These are phyloP conservation scores for Saccharomycopsis hybrid DNA, from an alignment of 1,139 yeast species.

Conservation along the genomic window DNA sequence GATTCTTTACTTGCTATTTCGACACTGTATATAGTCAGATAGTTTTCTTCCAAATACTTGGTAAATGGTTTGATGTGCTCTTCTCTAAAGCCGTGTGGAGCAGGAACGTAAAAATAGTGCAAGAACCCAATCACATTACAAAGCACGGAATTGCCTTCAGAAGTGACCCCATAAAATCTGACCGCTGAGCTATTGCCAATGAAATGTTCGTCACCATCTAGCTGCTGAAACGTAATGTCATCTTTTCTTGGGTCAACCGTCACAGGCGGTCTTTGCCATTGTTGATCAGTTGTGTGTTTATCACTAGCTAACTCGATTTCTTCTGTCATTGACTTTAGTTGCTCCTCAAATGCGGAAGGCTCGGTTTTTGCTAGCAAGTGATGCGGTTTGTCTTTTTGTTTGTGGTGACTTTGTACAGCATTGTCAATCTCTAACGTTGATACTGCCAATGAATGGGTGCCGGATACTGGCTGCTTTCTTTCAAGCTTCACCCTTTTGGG, in stretches of 20 bases:
- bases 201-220: conserved; percentile 85
- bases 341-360: conserved; percentile 61
- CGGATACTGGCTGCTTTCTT: conserved; percentile 12
- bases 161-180: conserved; percentile 88
- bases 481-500: conserved; percentile 15
- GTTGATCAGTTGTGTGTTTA: conserved; percentile 26
- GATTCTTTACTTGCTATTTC: conserved; percentile 72
- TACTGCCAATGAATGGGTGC: conserved; percentile 20
- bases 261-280: conserved; percentile 47
- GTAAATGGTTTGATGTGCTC: conserved; percentile 46
- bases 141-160: conserved; percentile 77
- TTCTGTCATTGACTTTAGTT: conserved; percentile 52
- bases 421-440: conserved; percentile 2
- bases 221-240: conserved; percentile 78
- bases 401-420: conserved; percentile 12
- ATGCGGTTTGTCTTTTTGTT: neutral
- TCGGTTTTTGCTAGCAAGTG: conserved; percentile 28
- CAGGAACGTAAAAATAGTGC: conserved; percentile 90
- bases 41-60: conserved; percentile 43
- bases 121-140: conserved; percentile 85
- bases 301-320: conserved; percentile 27
- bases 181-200: conserved; percentile 56
- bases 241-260: conserved; percentile 41
- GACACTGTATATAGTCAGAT: conserved; percentile 53
- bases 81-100: conserved; percentile 68